phyloP scores from a whole-genome alignment of 371 early-diverging fungal genomes.

The Apophysomyces variabilis region DNA sequence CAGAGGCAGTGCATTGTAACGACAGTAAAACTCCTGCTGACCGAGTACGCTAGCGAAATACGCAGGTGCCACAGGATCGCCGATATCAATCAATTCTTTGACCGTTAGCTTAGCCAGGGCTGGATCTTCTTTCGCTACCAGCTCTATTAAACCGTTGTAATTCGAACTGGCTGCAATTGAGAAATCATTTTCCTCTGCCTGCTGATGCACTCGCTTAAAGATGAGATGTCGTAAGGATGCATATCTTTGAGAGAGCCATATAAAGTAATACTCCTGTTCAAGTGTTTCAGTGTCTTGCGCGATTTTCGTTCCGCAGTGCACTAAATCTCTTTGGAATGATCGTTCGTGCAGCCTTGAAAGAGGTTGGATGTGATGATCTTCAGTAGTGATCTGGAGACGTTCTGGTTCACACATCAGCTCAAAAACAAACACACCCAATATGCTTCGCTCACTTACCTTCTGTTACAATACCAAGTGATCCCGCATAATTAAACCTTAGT shows the following conservation, averaged over 20 bases:
- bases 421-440: neutral
- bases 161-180: slow-evolving; percentile 43
- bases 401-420: slow-evolving; percentile 5
- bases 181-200: slow-evolving; percentile 36
- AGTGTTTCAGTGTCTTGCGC: slow-evolving; percentile 26
- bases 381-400: slow-evolving; percentile 13
- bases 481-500: slow-evolving; percentile 46
- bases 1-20: slow-evolving; percentile 35
- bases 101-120: slow-evolving; percentile 42
- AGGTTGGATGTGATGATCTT: slow-evolving; percentile 21
- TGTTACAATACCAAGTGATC: slow-evolving; percentile 33
- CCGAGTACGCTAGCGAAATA: slow-evolving; percentile 41
- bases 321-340: slow-evolving; percentile 47
- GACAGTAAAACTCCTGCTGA: slow-evolving; percentile 39
- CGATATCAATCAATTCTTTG: slow-evolving; percentile 52
- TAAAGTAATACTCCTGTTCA: slow-evolving; percentile 35
- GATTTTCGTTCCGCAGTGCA: slow-evolving; percentile 36
- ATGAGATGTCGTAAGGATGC: slow-evolving; percentile 44
- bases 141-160: slow-evolving; percentile 47
- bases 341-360: slow-evolving; percentile 41
- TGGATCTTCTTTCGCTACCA: slow-evolving; percentile 29
- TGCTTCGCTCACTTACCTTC: slow-evolving; percentile 12
- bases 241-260: slow-evolving; percentile 43
- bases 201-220: slow-evolving; percentile 42
- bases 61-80: slow-evolving; percentile 39